phyloP scores from a whole-genome alignment of 176 grass and related monocot genomes.

The Carex parvula region DNA sequence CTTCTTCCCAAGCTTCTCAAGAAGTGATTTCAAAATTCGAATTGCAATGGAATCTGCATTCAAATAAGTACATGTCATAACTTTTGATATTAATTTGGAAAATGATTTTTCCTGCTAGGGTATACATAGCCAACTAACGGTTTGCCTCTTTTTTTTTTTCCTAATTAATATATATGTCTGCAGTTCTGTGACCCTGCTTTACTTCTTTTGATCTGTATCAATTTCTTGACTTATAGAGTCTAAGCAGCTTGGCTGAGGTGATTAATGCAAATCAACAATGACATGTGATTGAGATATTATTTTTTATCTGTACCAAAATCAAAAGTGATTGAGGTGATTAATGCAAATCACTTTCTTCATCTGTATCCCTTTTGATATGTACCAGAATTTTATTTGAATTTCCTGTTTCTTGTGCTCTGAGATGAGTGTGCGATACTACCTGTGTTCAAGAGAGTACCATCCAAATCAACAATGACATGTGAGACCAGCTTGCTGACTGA shows the following conservation, averaged over 20 bases:
- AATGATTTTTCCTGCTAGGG: neutral
- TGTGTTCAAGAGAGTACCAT: slow-evolving; percentile 94
- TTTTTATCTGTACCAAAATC: too few relatives aligned
- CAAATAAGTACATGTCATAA: slow-evolving; percentile 25
- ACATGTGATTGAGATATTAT: too few relatives aligned
- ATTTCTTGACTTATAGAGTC: neutral
- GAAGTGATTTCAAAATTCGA: slow-evolving; percentile 62
- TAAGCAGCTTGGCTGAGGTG: neutral
- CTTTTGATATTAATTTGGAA: slow-evolving; percentile 1
- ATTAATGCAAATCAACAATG: neutral
- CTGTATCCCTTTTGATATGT: neutral
- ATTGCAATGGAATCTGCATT: slow-evolving; percentile 65
- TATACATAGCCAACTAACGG: neutral
- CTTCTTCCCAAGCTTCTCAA: slow-evolving; percentile 65
- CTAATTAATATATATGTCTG: neutral
- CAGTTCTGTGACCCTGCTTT: neutral
- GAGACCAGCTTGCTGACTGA: slow-evolving; percentile 43
- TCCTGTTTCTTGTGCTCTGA: neutral
- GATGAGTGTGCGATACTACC: slow-evolving; percentile 30
- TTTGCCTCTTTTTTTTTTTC: neutral
- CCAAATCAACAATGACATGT: slow-evolving; percentile 92
- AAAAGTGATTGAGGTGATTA: neutral
- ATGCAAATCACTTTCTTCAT: too few relatives aligned
- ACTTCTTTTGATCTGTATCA: neutral
- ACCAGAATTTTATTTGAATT: neutral